Base-by-base conservation (phyloP, 306 rosid species). In the Rosa chinensis region DNA sequence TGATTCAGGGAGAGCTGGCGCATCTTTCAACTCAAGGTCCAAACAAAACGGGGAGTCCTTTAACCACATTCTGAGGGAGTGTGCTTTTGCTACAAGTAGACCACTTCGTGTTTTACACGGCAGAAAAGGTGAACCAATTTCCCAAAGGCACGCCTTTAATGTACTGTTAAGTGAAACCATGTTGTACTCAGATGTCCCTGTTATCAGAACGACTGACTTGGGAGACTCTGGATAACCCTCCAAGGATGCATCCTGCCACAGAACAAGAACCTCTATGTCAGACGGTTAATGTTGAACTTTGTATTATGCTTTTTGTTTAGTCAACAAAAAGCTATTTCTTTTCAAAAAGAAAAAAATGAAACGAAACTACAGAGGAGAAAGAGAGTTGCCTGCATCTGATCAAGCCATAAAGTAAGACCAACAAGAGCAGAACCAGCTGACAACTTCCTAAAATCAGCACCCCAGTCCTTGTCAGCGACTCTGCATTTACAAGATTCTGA, bases 401-500 rank as follows among this genome's bases (percentile, higher is more conserved):
- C 99, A 82, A 94, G 97, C 99, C 99, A 94, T 69, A 94, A 82
- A n/a, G 99, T 94, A 79, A 94, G 95, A 83, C 91, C 97, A 85
- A 92, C 97, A 71, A 94, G 97, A 78, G 99, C 91, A 52, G 99
- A 86, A 80, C 99, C 99, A 72, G 97, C 97, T 23, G 99, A 94
- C 75, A 94, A 66, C 83, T 92, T 94, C 84, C 99, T 87, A 86
- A 92, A 94, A 84, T 94, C 99, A 84, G 99, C 99, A 8, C 95
- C 90, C 99, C 99, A 94, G 86, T 94, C 97, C 86, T 85, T 91
- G 66, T 94, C 95, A 79, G 92, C 91, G 67, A 94, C 99, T 75
- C 99, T 94, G 87, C 81, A 86, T 47, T 86, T 44, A 59, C 71
- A 68, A 62, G 73, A 84, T 66, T 5, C 75, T 48, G 52, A 12